A percentile compares a stretch with the other conserved stretches of the same genome.
Conservation (phyloP, 495 filamentous ascomycete genomes). For the Emericellopsis terricola region DNA sequence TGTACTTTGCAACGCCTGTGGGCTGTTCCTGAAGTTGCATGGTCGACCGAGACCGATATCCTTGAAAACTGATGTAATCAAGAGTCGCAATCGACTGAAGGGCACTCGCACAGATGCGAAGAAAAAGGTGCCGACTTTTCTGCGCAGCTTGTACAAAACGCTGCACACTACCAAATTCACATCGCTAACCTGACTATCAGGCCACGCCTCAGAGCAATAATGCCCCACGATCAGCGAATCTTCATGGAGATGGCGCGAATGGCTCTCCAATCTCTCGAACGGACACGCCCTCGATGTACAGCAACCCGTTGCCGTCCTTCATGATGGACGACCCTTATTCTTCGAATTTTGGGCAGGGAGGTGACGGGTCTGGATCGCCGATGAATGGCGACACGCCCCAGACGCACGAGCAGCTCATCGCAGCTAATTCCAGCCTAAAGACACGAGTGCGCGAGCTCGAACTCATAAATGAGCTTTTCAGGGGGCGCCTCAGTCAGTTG, state of each 20-base stretch:
- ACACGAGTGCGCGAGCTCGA: constrained; percentile 88
- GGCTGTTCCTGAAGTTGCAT: constrained; percentile 92
- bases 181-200: too few species aligned
- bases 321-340: constrained; percentile 46
- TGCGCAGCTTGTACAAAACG: not conserved
- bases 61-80: constrained; percentile 98
- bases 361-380: constrained; percentile 44
- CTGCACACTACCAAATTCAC: not conserved
- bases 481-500: constrained; percentile 70
- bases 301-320: constrained; percentile 46
- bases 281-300: constrained; percentile 55
- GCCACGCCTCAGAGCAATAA: constrained; percentile 40
- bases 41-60: constrained; percentile 83
- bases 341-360: constrained; percentile 30
- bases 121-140: constrained; percentile 49
- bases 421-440: constrained; percentile 64
- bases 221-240: constrained; percentile 8
- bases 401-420: constrained; percentile 61
- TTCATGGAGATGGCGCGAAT: constrained; percentile 36
- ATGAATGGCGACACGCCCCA: constrained; percentile 56
- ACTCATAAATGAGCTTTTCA: constrained; percentile 86
- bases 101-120: constrained; percentile 60
- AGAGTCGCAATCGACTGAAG: constrained; percentile 96
- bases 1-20: constrained; percentile 98
- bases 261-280: constrained; percentile 80